phyloP scores from a whole-genome alignment of 176 grass and related monocot species.

The Triticum urartu region DNA sequence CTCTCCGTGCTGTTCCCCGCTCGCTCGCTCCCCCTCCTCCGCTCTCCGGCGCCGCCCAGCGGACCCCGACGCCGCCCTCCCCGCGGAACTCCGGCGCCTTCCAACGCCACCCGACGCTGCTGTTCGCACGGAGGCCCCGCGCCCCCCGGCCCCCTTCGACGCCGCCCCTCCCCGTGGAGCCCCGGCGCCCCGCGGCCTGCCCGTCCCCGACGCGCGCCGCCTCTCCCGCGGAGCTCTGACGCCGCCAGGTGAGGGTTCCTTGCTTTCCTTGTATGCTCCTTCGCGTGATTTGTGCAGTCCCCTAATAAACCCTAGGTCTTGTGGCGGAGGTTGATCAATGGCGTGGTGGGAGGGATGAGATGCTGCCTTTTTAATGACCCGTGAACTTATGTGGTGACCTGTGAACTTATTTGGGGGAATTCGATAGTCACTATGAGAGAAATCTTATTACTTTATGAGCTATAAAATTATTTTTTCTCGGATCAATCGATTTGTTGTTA shows the following conservation, averaged over 20 bases:
- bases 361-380: background rate
- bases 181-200: background rate
- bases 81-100: background rate
- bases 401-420: background rate
- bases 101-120: background rate
- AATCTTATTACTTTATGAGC: background rate
- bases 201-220: background rate
- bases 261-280: background rate
- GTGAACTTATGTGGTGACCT: background rate
- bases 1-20: background rate
- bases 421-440: background rate
- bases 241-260: background rate
- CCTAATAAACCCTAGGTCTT: constrained; percentile 6
- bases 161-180: constrained; percentile 1
- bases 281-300: background rate
- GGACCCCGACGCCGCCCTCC: background rate
- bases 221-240: background rate
- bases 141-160: background rate
- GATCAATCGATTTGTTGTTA: background rate
- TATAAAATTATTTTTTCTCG: background rate
- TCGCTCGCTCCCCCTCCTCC: background rate
- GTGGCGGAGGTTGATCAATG: constrained; percentile 4
- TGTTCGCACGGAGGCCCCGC: background rate
- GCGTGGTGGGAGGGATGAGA: background rate
- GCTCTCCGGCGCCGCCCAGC: constrained; percentile 4